Base-by-base conservation (phyloP, 176 grass and related monocot genomes). In the Carex pumila region DNA sequence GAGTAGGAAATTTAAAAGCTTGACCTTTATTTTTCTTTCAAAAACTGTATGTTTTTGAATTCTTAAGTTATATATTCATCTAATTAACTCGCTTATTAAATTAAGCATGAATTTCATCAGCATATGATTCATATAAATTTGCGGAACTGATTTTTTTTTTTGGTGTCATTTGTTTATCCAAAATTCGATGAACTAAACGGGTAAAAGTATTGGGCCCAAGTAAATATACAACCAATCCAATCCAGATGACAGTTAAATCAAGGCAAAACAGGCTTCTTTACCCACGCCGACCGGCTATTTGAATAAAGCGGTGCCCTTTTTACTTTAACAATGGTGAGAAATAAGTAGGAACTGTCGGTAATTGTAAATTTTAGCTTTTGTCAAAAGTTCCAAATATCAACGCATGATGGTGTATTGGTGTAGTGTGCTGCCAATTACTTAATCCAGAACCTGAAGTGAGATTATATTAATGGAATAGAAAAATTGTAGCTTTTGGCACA, bases 221-320 rank as follows among this genome's bases (percentile, higher is more conserved):
- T 15, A 76, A 53, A 12, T n/a, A 74, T 52, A 4, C 17, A 74
- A 74, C 12, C 22, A 62, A 82, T 65, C n/a, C 39, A 39, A 82
- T 65, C n/a, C 39, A 39, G 21, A 25, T 82, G 80, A 82, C n/a
- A 82, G 80, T 82, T 82, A 82, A 53, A 39, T 82, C 80, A 30
- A 82, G 59, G 80, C 37, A 66, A 82, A 82, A 82, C 21, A 82
- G 37, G 12, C 61, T 61, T 82, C 80, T 82, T 82, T 82, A 65
- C n/a, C 65, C 80, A 82, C 61, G 80, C 80, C 80, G 41, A 82
- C 80, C 50, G 61, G 37, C 31, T 30, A 65, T 52, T 39, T 82
- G 61, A 82, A 65, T 82, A 82, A 82, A 82, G 80, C 21, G 56
- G 12, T 65, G 0, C n/a, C 71, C 60, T 49, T 82, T 82, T 82